phyloP scores from a whole-genome alignment of 1,284 basidiomycete genomes.

The Apiotrichum siamense region DNA sequence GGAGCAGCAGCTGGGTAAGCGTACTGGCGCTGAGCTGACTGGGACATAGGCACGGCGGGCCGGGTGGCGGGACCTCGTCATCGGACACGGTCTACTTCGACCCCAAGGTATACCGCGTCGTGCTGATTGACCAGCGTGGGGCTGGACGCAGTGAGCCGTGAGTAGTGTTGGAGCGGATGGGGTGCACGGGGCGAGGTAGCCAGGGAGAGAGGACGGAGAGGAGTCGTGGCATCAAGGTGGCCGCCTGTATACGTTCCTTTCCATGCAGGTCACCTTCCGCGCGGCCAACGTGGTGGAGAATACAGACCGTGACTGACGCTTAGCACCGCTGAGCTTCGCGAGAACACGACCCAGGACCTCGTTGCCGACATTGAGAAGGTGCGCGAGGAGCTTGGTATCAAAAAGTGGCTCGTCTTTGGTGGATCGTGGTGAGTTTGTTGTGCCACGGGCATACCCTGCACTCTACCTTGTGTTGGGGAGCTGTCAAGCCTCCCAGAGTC shows the following conservation, averaged over 20 bases:
- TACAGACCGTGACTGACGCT: neutral
- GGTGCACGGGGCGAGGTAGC: too few species aligned
- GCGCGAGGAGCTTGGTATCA: constrained; percentile 62
- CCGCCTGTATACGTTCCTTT: too few species aligned
- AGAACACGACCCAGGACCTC: constrained; percentile 93
- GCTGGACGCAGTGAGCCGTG: constrained; percentile 78
- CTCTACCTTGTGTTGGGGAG: too few species aligned
- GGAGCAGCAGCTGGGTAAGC: neutral
- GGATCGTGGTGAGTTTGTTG: constrained; percentile 66
- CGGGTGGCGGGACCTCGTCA: constrained; percentile 31
- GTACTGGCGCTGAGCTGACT: too few species aligned
- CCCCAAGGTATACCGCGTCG: constrained; percentile 66
- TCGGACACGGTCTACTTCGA: constrained; percentile 74
- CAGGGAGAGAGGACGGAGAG: too few species aligned
- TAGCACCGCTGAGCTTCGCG: constrained; percentile 66
- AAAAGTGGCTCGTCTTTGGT: constrained; percentile 90
- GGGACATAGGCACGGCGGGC: constrained; percentile 29
- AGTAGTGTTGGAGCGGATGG: too few species aligned
- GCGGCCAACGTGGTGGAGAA: too few species aligned
- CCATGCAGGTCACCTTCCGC: too few species aligned
- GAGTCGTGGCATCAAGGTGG: too few species aligned
- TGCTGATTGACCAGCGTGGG: constrained; percentile 73
- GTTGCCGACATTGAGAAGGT: constrained; percentile 83
- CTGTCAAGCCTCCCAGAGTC: too few species aligned
- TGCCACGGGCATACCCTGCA: neutral